Conservation (phyloP, 192 early-diverging fungal genomes). For the Chytriomyces sp. region DNA sequence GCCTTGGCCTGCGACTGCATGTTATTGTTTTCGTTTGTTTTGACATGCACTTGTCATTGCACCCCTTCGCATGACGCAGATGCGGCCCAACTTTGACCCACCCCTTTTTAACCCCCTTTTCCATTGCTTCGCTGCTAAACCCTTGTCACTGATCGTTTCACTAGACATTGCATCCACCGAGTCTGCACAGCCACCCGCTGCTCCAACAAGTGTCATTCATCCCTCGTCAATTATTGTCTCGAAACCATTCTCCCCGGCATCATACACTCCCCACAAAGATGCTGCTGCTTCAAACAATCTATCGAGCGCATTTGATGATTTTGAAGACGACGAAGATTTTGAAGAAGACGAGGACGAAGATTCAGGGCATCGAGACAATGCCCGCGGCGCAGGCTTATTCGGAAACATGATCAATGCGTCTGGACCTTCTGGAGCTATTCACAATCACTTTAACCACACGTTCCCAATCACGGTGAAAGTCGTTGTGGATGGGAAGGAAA, state of each 20-base stretch:
- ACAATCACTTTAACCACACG: constrained; percentile 5
- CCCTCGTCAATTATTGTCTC: constrained; percentile 21
- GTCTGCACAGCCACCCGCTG: neutral
- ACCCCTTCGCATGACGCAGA: too few relatives aligned
- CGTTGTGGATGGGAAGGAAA: constrained; percentile 34
- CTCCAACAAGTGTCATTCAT: neutral
- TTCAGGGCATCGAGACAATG: constrained; percentile 10
- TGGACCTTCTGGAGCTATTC: neutral
- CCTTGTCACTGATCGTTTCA: too few relatives aligned
- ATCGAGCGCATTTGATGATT: constrained; percentile 46
- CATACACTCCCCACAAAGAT: constrained; percentile 18
- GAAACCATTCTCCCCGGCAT: constrained; percentile 26
- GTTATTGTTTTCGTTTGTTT: neutral
- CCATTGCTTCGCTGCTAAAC: too few relatives aligned
- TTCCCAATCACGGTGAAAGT: constrained; percentile 11
- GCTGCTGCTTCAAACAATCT: constrained; percentile 40
- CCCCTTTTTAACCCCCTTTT: too few relatives aligned
- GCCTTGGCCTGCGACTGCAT: neutral
- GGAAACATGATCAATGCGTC: constrained; percentile 8
- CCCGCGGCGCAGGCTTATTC: constrained; percentile 4
- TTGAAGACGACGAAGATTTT: constrained; percentile 41
- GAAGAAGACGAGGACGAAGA: constrained; percentile 50
- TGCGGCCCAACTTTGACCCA: too few relatives aligned
- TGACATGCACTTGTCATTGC: too few relatives aligned
- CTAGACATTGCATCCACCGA: too few relatives aligned